A percentile compares a stretch with the other conserved stretches of the same genome.
Conservation (phyloP, 345 rosid genomes). For the Carallia pectinifolia region DNA sequence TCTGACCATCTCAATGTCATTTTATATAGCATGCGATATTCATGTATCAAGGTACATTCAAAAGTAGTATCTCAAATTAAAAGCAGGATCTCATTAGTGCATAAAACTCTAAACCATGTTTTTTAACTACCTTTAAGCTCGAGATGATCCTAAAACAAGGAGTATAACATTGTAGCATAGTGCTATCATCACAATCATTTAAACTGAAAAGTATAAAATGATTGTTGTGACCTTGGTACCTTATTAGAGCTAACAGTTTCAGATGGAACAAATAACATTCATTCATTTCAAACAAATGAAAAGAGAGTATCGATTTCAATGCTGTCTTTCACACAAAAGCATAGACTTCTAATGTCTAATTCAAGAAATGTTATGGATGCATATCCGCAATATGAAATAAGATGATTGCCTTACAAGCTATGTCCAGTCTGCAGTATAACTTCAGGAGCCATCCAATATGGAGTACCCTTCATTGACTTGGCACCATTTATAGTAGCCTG, state of each 20-base stretch:
- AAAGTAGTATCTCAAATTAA: neutral
- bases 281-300: neutral
- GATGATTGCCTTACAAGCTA: constrained; percentile 27
- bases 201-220: too few species aligned
- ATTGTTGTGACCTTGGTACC: too few species aligned
- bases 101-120: neutral
- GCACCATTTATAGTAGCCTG: constrained; percentile 38
- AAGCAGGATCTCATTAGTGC: neutral
- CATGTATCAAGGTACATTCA: neutral
- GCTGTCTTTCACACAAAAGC: neutral
- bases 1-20: neutral
- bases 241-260: neutral
- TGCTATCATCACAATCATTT: too few species aligned
- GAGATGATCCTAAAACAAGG: too few species aligned
- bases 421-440: constrained; percentile 39
- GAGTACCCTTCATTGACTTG: constrained; percentile 40
- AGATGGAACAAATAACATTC: neutral
- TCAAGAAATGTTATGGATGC: neutral
- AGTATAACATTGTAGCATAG: too few species aligned
- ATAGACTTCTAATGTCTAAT: neutral
- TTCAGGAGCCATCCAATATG: constrained; percentile 43
- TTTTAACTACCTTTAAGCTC: too few species aligned
- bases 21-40: neutral
- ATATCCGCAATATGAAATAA: neutral
- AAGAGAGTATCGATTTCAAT: neutral